These are phyloP conservation scores for Hypoxylon intermedium DNA, from an alignment of 495 filamentous ascomycete species.

Conservation along the genomic window DNA sequence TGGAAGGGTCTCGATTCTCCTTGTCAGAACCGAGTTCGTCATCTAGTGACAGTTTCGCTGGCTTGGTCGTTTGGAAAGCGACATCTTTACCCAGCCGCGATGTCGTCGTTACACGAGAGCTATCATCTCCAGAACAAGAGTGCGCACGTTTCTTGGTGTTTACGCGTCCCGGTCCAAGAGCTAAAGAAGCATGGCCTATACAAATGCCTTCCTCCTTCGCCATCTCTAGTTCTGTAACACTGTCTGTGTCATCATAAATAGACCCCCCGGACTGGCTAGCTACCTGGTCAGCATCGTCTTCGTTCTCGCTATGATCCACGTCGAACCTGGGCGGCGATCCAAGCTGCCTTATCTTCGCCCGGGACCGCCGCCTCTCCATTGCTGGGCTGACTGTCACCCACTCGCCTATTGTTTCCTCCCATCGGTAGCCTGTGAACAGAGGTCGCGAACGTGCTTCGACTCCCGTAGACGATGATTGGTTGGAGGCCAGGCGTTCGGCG, in stretches of 20 bases:
- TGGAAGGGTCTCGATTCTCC: slow-evolving; percentile 24
- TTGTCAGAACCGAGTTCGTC: slow-evolving; percentile 34
- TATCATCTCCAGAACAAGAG: slow-evolving; percentile 13
- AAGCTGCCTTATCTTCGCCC: slow-evolving; percentile 8
- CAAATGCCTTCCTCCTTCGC: slow-evolving; percentile 9
- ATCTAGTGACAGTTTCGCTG: slow-evolving; percentile 5
- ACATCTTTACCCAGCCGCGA: slow-evolving; percentile 1
- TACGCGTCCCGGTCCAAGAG: slow-evolving; percentile 12
- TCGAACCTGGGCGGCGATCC: slow-evolving; percentile 26
- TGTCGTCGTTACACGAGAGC: slow-evolving; percentile 11
- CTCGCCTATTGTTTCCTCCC: slow-evolving; percentile 64
- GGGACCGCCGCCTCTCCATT: slow-evolving; percentile 11
- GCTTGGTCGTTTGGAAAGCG: background rate
- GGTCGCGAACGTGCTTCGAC: slow-evolving; percentile 14
- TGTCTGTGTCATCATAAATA: slow-evolving; percentile 23
- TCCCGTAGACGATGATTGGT: slow-evolving; percentile 12
- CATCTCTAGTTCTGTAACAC: slow-evolving; percentile 28
- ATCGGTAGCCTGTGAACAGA: slow-evolving; percentile 50
- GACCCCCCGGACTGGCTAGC: slow-evolving; percentile 18
- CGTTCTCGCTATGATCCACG: slow-evolving; percentile 5
- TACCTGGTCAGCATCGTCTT: background rate
- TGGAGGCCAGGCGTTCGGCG: slow-evolving; percentile 47
- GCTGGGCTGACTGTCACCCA: slow-evolving; percentile 55
- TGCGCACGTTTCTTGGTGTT: slow-evolving; percentile 36
- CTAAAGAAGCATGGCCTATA: slow-evolving; percentile 2